Evolutionary conservation across 1,139 yeast species (phyloP).

Genomic region (Zygoascus meyerae): DNA sequence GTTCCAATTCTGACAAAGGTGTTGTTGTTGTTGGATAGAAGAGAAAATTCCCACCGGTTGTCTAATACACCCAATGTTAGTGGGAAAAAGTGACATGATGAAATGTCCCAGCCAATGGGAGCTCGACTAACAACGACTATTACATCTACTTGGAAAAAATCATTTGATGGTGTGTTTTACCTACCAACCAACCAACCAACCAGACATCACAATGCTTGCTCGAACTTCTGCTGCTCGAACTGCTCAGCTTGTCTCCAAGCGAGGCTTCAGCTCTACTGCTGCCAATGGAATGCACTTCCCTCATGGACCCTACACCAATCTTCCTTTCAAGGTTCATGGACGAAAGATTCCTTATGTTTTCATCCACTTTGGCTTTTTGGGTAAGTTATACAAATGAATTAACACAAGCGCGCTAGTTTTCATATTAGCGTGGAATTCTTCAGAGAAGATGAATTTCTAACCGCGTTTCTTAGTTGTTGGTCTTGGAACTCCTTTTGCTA

Average conservation of each 20-base stretch:
- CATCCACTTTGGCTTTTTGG: conserved; percentile 74
- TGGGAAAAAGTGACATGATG: no score
- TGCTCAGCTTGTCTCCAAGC: conserved; percentile 10
- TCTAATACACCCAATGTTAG: no score
- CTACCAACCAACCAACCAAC: conserved; percentile 4
- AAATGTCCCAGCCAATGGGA: conserved; percentile 8
- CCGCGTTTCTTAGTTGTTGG: conserved; percentile 26
- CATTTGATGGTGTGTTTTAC: conserved; percentile 3
- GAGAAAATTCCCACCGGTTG: no score
- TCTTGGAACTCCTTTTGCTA: conserved; percentile 36
- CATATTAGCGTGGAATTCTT: neutral
- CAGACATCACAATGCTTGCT: conserved; percentile 7
- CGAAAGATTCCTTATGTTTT: conserved; percentile 85
- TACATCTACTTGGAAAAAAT: conserved; percentile 6
- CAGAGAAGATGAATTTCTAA: neutral
- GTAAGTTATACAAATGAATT: conserved; percentile 33
- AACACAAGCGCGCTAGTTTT: neutral
- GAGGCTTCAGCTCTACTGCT: conserved; percentile 11
- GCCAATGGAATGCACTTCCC: conserved; percentile 39
- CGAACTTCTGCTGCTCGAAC: conserved; percentile 19
- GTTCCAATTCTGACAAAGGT: conserved; percentile 7
- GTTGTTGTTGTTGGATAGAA: neutral
- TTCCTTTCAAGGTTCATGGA: conserved; percentile 90
- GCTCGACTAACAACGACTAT: neutral
- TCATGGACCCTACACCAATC: conserved; percentile 83